Base-by-base conservation (phyloP, 345 rosid species). In the Gossypium ekmanianum region DNA sequence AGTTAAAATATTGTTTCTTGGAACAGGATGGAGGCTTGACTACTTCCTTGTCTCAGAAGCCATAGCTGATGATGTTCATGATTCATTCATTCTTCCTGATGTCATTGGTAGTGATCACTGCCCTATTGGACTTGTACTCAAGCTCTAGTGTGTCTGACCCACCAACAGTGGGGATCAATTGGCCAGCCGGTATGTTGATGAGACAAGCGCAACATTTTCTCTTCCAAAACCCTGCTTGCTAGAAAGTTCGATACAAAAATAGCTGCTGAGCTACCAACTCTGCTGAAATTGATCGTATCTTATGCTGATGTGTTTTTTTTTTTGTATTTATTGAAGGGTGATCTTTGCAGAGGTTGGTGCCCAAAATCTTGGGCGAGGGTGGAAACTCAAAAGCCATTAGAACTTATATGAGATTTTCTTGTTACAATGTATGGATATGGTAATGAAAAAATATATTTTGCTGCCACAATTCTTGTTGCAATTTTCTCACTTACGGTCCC, bases 1-100 rank as follows among this genome's bases (percentile, higher is more conserved):
- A 8, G n/a, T 61, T 68, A 26, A 48, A 48, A 24, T 22, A 1
- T 41, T 74, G 10, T 16, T 63, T 54, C 80, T 57, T 57, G 61
- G 74, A 84, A 79, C 86, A 95, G 99, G 99, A 16, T 95, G 99
- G 99, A 85, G 98, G 74, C 94, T 95, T 6, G 99, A 95, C 88
- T 95, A 95, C 85, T 95, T 93, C 83, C 93, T 93, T 7, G 93
- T 87, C 65, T 95, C 99, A 1, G 93, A 91, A 80, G 82, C 96
- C 24, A 83, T 95, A 2, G 92, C 90, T 11, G 89, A 81, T 74
- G 78, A 84, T 11, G 96, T 91, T 75, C 92, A 91, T 71, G 99
- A 93, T 79, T 91, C 99, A 0, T 95, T 88, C 80, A 93, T 89
- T 72, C 86, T 90, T 67, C 99, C 99, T 39, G 97, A 91, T 79